Percentiles rank a stretch among this genome's conserved stretches.
Evolutionary conservation across 768 basidiomycete genomes (phyloP).

Genomic region (Cubamyces lactineus): DNA sequence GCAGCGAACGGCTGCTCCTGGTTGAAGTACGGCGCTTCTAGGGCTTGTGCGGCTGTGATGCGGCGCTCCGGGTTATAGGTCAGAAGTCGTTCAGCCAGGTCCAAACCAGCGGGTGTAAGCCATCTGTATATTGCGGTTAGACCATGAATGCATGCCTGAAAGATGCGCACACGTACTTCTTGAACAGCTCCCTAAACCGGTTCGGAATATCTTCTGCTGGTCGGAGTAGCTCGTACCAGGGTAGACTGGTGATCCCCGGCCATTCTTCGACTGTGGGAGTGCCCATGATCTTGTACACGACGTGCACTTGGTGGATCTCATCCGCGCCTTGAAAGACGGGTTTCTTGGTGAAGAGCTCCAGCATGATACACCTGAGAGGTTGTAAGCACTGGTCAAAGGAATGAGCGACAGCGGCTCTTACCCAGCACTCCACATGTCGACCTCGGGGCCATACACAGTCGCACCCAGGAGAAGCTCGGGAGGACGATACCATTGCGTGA

Average conservation of each 20-base stretch:
- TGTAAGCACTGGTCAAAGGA: background rate
- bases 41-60: slow-evolving; percentile 76
- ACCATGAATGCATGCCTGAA: background rate
- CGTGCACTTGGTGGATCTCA: slow-evolving; percentile 96
- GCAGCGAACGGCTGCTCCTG: slow-evolving; percentile 75
- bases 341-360: slow-evolving; percentile 94
- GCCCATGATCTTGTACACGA: slow-evolving; percentile 88
- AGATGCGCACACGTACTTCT: slow-evolving; percentile 57
- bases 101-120: slow-evolving; percentile 83
- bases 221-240: slow-evolving; percentile 99
- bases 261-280: slow-evolving; percentile 85
- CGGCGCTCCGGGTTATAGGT: slow-evolving; percentile 80
- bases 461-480: slow-evolving; percentile 95
- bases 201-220: slow-evolving; percentile 76
- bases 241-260: slow-evolving; percentile 80
- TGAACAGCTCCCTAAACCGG: slow-evolving; percentile 82
- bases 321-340: slow-evolving; percentile 98
- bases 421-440: slow-evolving; percentile 99
- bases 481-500: slow-evolving; percentile 97
- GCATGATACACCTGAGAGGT: slow-evolving; percentile 86
- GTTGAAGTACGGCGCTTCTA: slow-evolving; percentile 83
- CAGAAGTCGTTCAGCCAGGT: slow-evolving; percentile 83
- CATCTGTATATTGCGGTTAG: slow-evolving; percentile 52
- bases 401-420: slow-evolving; percentile 39
- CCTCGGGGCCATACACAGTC: slow-evolving; percentile 94